Base-by-base conservation (phyloP, 106 monocot genomes). In the Dendrobium officinale region DNA sequence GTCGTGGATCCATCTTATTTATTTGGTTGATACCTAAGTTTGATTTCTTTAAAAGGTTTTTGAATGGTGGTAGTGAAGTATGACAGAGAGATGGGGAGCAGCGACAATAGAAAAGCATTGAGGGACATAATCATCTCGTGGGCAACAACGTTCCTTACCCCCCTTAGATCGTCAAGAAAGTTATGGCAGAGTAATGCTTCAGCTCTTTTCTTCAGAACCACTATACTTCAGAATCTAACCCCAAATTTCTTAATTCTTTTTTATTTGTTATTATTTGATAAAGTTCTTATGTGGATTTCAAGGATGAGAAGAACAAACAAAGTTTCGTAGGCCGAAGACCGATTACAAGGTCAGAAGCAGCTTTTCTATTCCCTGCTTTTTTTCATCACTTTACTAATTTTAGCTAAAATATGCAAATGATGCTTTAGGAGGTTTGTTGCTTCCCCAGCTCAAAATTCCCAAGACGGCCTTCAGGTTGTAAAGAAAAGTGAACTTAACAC, bases 71-170 rank as follows among this genome's bases (percentile, higher is more conserved):
- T 44, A 41, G 42, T 43, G 74, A 74, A 74, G 19, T 18, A 19
- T n/a, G 43, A 43, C 42, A 43, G 29, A 9, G 89, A 84, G 27
- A 82, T 81, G 75, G 89, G 80, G 77, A 79, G 86, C 77, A 74
- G 20, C 20, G 11, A 29, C 42, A 42, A 44, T 8, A 92, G 96
- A 31, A 82, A 88, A 81, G 92, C 94, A 0, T 68, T 97, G 86
- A 85, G 86, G 70, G 94, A 97, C 26, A 92, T 97, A 85, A 67
- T 78, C 93, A 96, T 83, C 42, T 93, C 33, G 61, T 84, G 2
- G 51, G 9, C 20, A 81, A 78, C 5, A n/a, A 43, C n/a, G 83
- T 86, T 5, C 87, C 84, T 0, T 84, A 86, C 41, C 86, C 90
- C 11, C 86, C 79, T 72, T 85, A 87, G 5, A 48, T 84, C 8